These are phyloP conservation scores for Fimicolochytrium jonesii DNA, from an alignment of 192 early-diverging fungal species.

Conservation along the genomic window DNA sequence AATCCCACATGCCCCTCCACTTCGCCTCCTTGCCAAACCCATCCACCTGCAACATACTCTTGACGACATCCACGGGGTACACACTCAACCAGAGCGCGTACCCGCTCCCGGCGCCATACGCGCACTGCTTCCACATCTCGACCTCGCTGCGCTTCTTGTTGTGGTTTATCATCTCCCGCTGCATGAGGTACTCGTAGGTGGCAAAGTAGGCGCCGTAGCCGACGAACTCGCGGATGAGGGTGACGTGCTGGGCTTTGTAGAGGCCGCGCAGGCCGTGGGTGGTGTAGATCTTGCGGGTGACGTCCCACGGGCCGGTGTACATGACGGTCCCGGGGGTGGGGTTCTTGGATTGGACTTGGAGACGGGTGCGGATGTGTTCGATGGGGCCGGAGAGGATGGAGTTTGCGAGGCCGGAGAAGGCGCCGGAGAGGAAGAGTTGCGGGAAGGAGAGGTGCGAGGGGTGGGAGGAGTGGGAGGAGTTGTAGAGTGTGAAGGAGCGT, in stretches of 20 bases:
- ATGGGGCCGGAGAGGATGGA: conserved; percentile 86
- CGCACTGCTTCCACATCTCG: conserved; percentile 69
- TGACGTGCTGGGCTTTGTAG: conserved; percentile 88
- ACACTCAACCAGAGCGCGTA: conserved; percentile 79
- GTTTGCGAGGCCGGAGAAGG: conserved; percentile 82
- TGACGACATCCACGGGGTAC: conserved; percentile 92
- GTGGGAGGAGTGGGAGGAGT: conserved; percentile 29
- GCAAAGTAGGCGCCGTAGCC: conserved; percentile 95
- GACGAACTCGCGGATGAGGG: conserved; percentile 81
- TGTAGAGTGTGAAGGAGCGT: conserved; percentile 63
- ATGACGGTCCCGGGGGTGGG: conserved; percentile 20
- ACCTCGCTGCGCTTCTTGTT: conserved; percentile 65
- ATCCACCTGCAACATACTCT: conserved; percentile 94
- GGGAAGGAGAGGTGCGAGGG: conserved; percentile 53
- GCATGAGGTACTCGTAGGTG: conserved; percentile 85
- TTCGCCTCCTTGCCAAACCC: conserved; percentile 61
- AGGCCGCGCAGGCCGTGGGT: conserved; percentile 72
- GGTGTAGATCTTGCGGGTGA: conserved; percentile 73
- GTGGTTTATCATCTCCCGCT: conserved; percentile 58
- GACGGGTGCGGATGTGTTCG: conserved; percentile 91
- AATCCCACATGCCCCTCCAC: conserved; percentile 75
- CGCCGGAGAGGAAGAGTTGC: conserved; percentile 86
- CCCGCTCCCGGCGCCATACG: conserved; percentile 81
- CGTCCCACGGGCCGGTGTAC: conserved; percentile 73
- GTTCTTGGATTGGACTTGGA: conserved; percentile 84